Conservation (phyloP, 2,329 filamentous ascomycete genomes). For the Colletotrichum simmondsii region DNA sequence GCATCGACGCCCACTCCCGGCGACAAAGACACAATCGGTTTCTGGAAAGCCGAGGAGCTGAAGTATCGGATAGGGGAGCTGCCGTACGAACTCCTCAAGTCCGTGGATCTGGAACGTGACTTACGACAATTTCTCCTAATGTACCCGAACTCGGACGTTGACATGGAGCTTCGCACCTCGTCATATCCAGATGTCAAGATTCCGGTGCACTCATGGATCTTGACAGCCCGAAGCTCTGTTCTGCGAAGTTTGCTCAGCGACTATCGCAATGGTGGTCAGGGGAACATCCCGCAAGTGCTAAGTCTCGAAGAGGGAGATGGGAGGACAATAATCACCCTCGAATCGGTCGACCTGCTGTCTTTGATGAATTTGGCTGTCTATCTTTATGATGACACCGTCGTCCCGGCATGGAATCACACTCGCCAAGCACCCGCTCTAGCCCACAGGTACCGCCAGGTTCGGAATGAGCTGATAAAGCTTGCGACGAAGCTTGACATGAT, state of each 20-base stretch:
- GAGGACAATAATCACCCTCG: constrained; percentile 71
- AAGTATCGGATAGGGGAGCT: constrained; percentile 64
- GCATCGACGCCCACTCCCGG: constrained; percentile 50
- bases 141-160: constrained; percentile 52
- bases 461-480: constrained; percentile 88
- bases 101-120: constrained; percentile 74
- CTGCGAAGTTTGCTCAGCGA: constrained; percentile 71
- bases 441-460: constrained; percentile 80
- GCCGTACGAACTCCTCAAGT: constrained; percentile 66
- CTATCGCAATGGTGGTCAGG: constrained; percentile 64
- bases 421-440: constrained; percentile 73
- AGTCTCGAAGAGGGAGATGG: constrained; percentile 63
- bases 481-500: constrained; percentile 76
- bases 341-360: constrained; percentile 78
- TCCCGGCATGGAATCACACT: constrained; percentile 89
- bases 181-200: constrained; percentile 76
- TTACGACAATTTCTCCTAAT: constrained; percentile 59
- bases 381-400: constrained; percentile 80
- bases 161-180: constrained; percentile 63
- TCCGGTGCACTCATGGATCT: constrained; percentile 84
- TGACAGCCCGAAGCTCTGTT: constrained; percentile 78
- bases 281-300: constrained; percentile 69
- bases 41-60: constrained; percentile 54
- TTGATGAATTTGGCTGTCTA: constrained; percentile 84
- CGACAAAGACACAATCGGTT: constrained; percentile 53